Evolutionary conservation across 352 stramenopile genomes (phyloP).

Genomic region (Pythium periplocum): DNA sequence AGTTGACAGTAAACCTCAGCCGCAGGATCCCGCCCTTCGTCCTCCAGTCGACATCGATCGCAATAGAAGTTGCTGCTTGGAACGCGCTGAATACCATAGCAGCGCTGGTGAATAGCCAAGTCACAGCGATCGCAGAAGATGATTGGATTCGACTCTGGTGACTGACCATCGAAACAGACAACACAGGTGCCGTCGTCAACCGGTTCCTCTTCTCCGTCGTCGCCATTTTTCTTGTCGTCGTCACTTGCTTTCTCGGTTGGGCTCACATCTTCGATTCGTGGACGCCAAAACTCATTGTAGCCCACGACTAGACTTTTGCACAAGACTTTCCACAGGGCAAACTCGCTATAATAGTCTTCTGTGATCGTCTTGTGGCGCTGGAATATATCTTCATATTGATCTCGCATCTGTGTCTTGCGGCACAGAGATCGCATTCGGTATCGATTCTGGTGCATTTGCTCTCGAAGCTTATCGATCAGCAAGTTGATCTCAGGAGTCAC

Average conservation of each 20-base stretch:
- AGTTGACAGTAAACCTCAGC: constrained; percentile 77
- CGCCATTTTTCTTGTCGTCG: constrained; percentile 20
- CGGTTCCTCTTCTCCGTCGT: constrained; percentile 24
- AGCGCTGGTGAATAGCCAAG: constrained; percentile 85
- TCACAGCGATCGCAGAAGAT: constrained; percentile 89
- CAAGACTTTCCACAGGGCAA: constrained; percentile 69
- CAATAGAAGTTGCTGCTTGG: constrained; percentile 87
- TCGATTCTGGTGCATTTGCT: constrained; percentile 72
- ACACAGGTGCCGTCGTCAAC: constrained; percentile 86
- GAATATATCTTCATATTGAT: constrained; percentile 23
- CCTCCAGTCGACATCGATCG: constrained; percentile 65
- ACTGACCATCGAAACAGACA: constrained; percentile 86
- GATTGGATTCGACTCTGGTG: constrained; percentile 84
- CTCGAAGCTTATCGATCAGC: constrained; percentile 66
- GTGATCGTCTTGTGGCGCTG: constrained; percentile 20
- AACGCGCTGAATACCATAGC: constrained; percentile 83
- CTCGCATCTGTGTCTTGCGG: constrained; percentile 34
- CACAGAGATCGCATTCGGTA: constrained; percentile 46
- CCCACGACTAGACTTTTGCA: constrained; percentile 63
- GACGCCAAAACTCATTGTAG: constrained; percentile 34
- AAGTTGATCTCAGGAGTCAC: constrained; percentile 72
- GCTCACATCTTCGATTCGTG: constrained; percentile 8
- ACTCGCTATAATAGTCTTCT: constrained; percentile 73
- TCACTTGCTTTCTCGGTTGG: constrained; percentile 11
- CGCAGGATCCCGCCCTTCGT: constrained; percentile 44